Base-by-base conservation (phyloP, 2,329 filamentous ascomycete species). In the Ascochyta fabae region DNA sequence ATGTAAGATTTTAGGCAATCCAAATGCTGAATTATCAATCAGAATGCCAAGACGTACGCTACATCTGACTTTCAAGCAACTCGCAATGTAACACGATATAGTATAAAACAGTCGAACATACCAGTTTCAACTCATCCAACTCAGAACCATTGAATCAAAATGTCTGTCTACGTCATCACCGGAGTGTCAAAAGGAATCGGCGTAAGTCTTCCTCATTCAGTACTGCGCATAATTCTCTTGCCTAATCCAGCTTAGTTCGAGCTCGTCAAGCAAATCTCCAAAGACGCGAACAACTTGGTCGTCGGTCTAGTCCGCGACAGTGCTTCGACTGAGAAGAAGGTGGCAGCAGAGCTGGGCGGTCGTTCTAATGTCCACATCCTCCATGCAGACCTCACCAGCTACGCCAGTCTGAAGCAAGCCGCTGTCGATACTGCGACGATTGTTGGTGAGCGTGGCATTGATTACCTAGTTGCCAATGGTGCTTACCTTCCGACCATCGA, bases 381-480 rank as follows among this genome's bases (percentile, higher is more conserved):
- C 24, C 31, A 65, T 27, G 66, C 58, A 10, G 68, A 72, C 43
- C 38, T 70, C 5, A 54, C 60, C 40, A 56, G 64, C 48, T 66
- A 69, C 26, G 45, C 45, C 4, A 50, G 56, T 38, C 16, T 68
- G 22, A 69, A 67, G 60, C 51, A 61, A 33, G 64, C 65, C 19
- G 66, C 62, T n/a, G 58, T 34, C 3, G 61, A 65, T 13, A 60
- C 60, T 15, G 49, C 65, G 16, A 53, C 46, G 16, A 61, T 68
- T 24, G 59, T 58, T 10, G 59, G 59, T 6, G 67, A 72, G 12
- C 48, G 52, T 26, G 45, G 64, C 2, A 49, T 86, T 6, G 83
- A 86, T 66, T 81, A 81, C 56, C 65, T 86, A 6, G 80, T 86
- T 26, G 79, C 78, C 47, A 86, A 86, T 47, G 83, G 75, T 1